Percentiles rank a stretch among this genome's conserved stretches.
Evolutionary conservation across 2,329 filamentous ascomycete genomes (phyloP).

Genomic region (Clonostachys chloroleuca): DNA sequence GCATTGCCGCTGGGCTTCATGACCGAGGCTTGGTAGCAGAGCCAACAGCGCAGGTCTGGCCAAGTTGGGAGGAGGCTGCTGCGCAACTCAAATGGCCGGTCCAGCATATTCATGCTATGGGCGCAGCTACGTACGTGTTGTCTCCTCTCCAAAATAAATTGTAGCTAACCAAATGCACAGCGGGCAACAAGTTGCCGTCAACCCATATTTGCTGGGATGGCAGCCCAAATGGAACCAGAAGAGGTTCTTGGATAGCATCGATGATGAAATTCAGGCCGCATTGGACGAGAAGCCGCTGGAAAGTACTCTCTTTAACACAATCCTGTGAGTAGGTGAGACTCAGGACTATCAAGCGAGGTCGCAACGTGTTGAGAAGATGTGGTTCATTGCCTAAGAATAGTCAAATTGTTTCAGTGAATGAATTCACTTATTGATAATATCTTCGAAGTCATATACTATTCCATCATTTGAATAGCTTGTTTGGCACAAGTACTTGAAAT

Average conservation of each 20-base stretch:
- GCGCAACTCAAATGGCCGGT: conserved; percentile 20
- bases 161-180: not conserved
- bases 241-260: conserved; percentile 13
- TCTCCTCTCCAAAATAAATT: not conserved
- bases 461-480: no score
- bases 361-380: no score
- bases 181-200: conserved; percentile 9
- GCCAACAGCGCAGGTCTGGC: conserved; percentile 15
- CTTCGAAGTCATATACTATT: no score
- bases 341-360: no score
- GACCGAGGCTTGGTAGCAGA: conserved; percentile 19
- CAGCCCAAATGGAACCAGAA: conserved; percentile 17
- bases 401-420: no score
- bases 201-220: conserved; percentile 16
- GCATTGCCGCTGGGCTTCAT: conserved; percentile 15
- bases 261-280: conserved; percentile 16
- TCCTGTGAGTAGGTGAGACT: no score
- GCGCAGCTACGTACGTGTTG: conserved; percentile 14
- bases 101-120: conserved; percentile 12
- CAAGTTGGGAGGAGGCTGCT: conserved; percentile 21
- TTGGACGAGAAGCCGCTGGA: conserved; percentile 9
- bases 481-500: no score
- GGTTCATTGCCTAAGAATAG: no score
- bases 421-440: no score
- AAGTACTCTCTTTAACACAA: no score